Evolutionary conservation across 495 filamentous ascomycete species (phyloP), one percentile per base, ranked within the genome.

Genomic region (Cudoniella acicularis): DNA sequence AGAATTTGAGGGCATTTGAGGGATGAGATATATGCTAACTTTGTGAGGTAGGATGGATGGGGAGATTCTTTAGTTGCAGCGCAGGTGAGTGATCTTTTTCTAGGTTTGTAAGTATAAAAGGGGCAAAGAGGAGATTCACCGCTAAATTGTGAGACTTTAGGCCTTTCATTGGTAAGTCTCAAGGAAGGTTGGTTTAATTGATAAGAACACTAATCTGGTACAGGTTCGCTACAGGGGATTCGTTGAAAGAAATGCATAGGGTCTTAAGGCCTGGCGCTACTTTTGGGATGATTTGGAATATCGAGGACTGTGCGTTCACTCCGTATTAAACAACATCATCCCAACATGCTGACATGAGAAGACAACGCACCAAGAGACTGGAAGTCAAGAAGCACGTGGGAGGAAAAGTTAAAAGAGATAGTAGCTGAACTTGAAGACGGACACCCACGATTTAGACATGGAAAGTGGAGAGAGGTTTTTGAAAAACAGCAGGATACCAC

Each of bases 281-380:
- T 1, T 70, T 89, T 11, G 85, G 79, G 3, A 73, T 86, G 68
- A 82, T 88, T 17, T 88, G 85, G 80, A 87, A 88, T 49, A 69
- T 83, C 48, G 85, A 88, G 68, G 84, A 86, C 55, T 87, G 82
- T 84, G 56, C 60, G 76, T 66, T 30, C 21, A 21, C 20, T 27
- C 9, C 9, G n/a, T n/a, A n/a, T n/a, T n/a, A n/a, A n/a, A n/a
- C n/a, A n/a, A n/a, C 40, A 18, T 22, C 10, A 17, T 51, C 13
- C 40, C 30, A 21, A 40, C 21, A 49, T 10, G 47, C 56, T 60
- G 20, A 52, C 17, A 8, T 48, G n/a, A 11, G n/a, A 20, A 56
- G 55, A 67, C 20, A 86, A 85, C 59, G 78, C 80, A 48, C 73
- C 78, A 4, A 64, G 67, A 45, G 61, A 57, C 1, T 81, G 79